Conservation (phyloP, 768 basidiomycete species). For the Hericium rajendrae region DNA sequence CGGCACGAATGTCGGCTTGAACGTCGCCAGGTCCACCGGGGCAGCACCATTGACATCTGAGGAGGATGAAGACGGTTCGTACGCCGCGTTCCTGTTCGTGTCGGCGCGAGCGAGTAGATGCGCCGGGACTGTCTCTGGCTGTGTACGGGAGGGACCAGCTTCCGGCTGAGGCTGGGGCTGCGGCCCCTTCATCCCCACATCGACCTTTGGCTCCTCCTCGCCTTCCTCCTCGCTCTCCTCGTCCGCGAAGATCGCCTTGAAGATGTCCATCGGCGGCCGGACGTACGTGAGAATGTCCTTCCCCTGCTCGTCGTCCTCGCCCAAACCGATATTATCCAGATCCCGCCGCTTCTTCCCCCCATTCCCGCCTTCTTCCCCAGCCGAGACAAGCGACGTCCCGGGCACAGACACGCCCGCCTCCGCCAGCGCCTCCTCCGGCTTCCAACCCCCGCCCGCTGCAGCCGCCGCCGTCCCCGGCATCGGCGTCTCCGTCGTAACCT, state of each 20-base stretch:
- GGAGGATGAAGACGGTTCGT: constrained; percentile 6
- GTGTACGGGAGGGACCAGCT: background rate
- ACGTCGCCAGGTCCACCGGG: constrained; percentile 51
- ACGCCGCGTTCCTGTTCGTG: background rate
- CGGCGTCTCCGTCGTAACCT: constrained; percentile 26
- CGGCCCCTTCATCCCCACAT: background rate
- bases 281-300: constrained; percentile 81
- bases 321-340: constrained; percentile 77
- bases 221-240: constrained; percentile 83
- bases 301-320: constrained; percentile 88
- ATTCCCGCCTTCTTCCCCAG: constrained; percentile 5
- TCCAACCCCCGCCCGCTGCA: constrained; percentile 1
- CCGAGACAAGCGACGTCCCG: background rate
- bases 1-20: constrained; percentile 84
- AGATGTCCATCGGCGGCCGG: constrained; percentile 83
- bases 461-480: constrained; percentile 6
- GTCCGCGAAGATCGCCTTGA: constrained; percentile 97
- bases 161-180: background rate
- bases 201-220: constrained; percentile 35
- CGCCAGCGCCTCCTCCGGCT: constrained; percentile 13
- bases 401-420: constrained; percentile 2
- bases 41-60: constrained; percentile 9
- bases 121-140: constrained; percentile 1
- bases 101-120: constrained; percentile 7
- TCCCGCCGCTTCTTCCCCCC: constrained; percentile 29